phyloP scores from a whole-genome alignment of 441 rosid genomes.

The Bocquillonia castaneifolia region DNA sequence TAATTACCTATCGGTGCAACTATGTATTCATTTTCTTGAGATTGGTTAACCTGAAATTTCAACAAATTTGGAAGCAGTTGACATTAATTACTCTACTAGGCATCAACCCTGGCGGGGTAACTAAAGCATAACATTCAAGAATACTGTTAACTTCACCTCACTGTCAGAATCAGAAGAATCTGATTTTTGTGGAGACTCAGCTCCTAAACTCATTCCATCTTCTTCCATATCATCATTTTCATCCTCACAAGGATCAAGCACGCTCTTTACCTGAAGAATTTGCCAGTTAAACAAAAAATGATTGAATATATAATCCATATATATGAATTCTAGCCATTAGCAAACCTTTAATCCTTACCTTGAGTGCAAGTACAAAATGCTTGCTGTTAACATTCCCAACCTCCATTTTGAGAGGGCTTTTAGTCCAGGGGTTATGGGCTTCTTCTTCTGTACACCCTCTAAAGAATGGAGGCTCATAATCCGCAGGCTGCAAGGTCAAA shows the following conservation, averaged over 20 bases:
- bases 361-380: constrained; percentile 79
- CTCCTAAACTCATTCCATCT: constrained; percentile 59
- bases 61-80: constrained; percentile 12
- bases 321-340: constrained; percentile 3
- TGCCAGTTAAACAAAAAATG: constrained; percentile 13
- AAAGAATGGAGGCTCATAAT: constrained; percentile 96
- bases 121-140: constrained; percentile 10
- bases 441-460: constrained; percentile 77
- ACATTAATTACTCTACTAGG: background rate
- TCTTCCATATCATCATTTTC: constrained; percentile 69
- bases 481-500: constrained; percentile 59
- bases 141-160: constrained; percentile 40
- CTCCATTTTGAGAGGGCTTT: constrained; percentile 88
- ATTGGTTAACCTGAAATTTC: constrained; percentile 54
- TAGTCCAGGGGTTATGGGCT: constrained; percentile 75
- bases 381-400: constrained; percentile 96
- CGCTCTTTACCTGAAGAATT: constrained; percentile 74
- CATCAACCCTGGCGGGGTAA: background rate
- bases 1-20: constrained; percentile 64
- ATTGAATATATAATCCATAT: background rate
- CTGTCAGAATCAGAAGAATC: constrained; percentile 70
- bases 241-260: constrained; percentile 96
- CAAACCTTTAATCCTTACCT: constrained; percentile 38
- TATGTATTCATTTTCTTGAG: constrained; percentile 49
- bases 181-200: constrained; percentile 48